A percentile compares a stretch with the other conserved stretches of the same genome.
Conservation (phyloP, 257 asterid genomes). For the Nicotiana tabacum region DNA sequence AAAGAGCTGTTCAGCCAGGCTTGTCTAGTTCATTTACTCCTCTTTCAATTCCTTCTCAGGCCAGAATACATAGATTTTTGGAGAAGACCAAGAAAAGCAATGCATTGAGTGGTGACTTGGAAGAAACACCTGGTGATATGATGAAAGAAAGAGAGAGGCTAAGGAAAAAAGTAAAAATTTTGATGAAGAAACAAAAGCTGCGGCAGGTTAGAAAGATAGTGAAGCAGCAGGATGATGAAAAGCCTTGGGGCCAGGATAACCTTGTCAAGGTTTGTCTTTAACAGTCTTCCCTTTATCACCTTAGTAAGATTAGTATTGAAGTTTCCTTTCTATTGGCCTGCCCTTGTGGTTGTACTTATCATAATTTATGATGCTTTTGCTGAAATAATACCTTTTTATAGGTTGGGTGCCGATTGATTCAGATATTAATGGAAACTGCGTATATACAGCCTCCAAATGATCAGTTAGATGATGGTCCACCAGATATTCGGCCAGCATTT, state of each 20-base stretch:
- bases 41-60: slow-evolving; percentile 44
- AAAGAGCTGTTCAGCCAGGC: neutral
- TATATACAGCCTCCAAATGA: slow-evolving; percentile 81
- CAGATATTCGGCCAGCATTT: slow-evolving; percentile 94
- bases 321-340: neutral
- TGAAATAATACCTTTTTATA: slow-evolving; percentile 25
- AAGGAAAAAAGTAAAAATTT: slow-evolving; percentile 53
- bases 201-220: slow-evolving; percentile 67
- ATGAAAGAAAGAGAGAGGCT: slow-evolving; percentile 52
- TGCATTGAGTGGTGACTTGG: slow-evolving; percentile 50
- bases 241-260: slow-evolving; percentile 89
- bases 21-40: slow-evolving; percentile 9
- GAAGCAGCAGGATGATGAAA: slow-evolving; percentile 51
- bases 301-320: neutral
- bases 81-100: slow-evolving; percentile 70
- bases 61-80: slow-evolving; percentile 69
- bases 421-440: slow-evolving; percentile 72
- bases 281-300: neutral
- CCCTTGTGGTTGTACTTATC: neutral
- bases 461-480: slow-evolving; percentile 64
- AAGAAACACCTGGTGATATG: slow-evolving; percentile 44
- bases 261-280: slow-evolving; percentile 60
- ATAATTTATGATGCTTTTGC: neutral
- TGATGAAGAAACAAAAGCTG: slow-evolving; percentile 74
- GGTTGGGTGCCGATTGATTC: slow-evolving; percentile 93